Percentiles rank a stretch among this genome's conserved stretches.
phyloP scores from a whole-genome alignment of 768 basidiomycete genomes.

The Boletus fagicola region DNA sequence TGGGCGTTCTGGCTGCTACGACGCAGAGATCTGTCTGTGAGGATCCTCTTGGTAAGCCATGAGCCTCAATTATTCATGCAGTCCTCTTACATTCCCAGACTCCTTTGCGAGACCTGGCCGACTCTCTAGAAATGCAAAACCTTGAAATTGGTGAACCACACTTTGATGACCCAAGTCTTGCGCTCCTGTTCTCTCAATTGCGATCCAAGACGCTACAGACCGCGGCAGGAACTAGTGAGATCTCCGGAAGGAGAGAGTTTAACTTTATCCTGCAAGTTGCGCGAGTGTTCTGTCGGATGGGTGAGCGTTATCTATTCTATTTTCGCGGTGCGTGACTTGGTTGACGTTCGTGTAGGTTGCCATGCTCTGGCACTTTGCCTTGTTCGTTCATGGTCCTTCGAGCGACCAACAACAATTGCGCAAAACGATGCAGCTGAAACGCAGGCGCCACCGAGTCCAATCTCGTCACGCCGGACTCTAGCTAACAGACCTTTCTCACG shows the following conservation, averaged over 20 bases:
- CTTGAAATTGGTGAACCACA: conserved; percentile 77
- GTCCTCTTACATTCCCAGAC: conserved; percentile 43
- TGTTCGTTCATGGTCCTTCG: conserved; percentile 89
- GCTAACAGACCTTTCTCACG: conserved; percentile 52
- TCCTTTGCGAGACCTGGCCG: conserved; percentile 71
- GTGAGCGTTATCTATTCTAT: conserved; percentile 43
- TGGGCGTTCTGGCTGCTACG: conserved; percentile 98
- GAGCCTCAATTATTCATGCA: neutral
- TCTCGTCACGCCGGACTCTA: conserved; percentile 44
- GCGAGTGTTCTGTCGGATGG: conserved; percentile 92
- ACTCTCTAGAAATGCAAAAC: conserved; percentile 51
- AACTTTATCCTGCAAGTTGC: conserved; percentile 96
- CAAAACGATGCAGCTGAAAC: conserved; percentile 11
- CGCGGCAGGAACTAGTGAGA: conserved; percentile 88
- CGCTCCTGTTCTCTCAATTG: conserved; percentile 85
- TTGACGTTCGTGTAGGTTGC: conserved; percentile 58
- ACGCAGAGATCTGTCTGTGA: conserved; percentile 83
- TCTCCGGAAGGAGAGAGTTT: conserved; percentile 85
- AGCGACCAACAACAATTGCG: conserved; percentile 57
- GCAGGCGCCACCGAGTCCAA: conserved; percentile 42
- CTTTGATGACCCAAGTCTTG: conserved; percentile 93
- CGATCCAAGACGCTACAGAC: conserved; percentile 90
- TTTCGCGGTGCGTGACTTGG: neutral
- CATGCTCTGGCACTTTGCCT: conserved; percentile 90
- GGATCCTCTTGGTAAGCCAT: conserved; percentile 74